Evolutionary conservation across 805 yeast species (phyloP).

Genomic region (Saccharomycopsis amapae): DNA sequence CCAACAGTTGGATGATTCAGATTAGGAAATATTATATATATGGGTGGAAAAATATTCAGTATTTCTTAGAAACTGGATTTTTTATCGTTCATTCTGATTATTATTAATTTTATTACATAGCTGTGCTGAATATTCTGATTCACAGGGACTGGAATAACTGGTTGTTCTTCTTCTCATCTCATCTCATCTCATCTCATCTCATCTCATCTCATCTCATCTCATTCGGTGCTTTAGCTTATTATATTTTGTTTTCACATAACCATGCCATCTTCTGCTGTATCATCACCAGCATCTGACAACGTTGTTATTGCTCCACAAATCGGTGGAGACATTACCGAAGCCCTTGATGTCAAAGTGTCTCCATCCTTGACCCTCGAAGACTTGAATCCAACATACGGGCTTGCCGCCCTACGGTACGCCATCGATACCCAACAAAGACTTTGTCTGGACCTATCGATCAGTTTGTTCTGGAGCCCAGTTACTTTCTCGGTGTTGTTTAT

Average conservation of each 20-base stretch:
- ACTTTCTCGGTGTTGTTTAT: conserved; percentile 28
- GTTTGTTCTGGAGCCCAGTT: conserved; percentile 40
- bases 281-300: neutral
- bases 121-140: too few species aligned
- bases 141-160: too few species aligned
- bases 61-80: neutral
- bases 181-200: too few species aligned
- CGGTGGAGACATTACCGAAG: conserved; percentile 44
- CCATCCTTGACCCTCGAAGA: conserved; percentile 44
- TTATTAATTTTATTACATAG: too few species aligned
- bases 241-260: too few species aligned
- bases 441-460: conserved; percentile 41
- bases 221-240: too few species aligned
- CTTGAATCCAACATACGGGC: conserved; percentile 50
- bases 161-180: too few species aligned
- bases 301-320: conserved; percentile 32
- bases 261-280: too few species aligned
- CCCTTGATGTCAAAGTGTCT: conserved; percentile 45
- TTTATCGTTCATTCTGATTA: neutral
- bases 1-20: neutral
- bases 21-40: too few species aligned
- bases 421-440: conserved; percentile 50
- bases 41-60: too few species aligned
- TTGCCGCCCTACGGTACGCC: conserved; percentile 54
- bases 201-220: too few species aligned